Evolutionary conservation across 2,329 filamentous ascomycete genomes (phyloP), one percentile per base, ranked within the genome.

Genomic region (Xylaria sp.): DNA sequence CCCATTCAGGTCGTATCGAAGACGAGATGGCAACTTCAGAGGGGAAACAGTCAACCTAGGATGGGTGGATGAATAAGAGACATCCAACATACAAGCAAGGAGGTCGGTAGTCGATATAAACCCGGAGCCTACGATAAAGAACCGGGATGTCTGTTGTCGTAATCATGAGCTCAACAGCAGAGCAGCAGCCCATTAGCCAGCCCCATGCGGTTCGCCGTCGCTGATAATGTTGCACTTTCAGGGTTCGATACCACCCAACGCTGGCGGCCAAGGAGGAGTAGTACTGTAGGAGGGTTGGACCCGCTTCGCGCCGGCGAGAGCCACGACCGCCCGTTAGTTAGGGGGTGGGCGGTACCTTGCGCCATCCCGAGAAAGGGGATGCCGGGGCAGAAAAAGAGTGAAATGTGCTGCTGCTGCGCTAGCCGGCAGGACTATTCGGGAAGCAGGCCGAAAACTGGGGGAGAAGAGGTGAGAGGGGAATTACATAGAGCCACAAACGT

Each of bases 161-260:
- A 46, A 52, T 12, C 20, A 55, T 37, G 9, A 54, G 37, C 54
- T 37, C 1, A 2, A 37, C 10, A 9, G 34, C 15, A 46, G 41
- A 2, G 15, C 39, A 46, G 15, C 18, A 13, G 13, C 41, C 23
- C 48, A 51, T 65, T 18, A 72, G 69, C 6, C 79, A 76, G 2
- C 82, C 83, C n/a, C 70, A 86, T 84, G 70, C 88, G 87, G 1
- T 58, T 58, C 55, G 55, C 13, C 39, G 81, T 82, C 70, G 85
- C 86, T 44, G 87, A 79, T 72, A 72, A 87, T 82, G 12, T 87
- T 84, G 34, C 86, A 76, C 0, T 34, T 34, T 60, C n/a, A 44
- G 4, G 25, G 41, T 31, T 58, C 48, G 23, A 68, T 57, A 50
- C 12, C 44, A 65, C 66, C 60, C 59, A 57, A 60, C 50, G 61